Base-by-base conservation (phyloP, 2,329 filamentous ascomycete genomes). In the Cladosporium cucumerinum region DNA sequence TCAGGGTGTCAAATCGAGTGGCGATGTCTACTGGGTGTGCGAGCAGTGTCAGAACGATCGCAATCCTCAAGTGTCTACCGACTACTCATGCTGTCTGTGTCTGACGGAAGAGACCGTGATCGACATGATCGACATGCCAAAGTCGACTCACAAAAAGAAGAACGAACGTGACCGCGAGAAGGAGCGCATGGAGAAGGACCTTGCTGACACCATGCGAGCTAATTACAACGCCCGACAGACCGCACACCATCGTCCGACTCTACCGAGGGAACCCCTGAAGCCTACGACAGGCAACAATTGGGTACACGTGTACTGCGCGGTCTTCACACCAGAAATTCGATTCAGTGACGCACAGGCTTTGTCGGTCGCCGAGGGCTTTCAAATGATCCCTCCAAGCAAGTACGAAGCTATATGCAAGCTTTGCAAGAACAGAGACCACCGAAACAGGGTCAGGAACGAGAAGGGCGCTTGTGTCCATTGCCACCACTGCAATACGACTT, bases 41-140 rank as follows among this genome's bases (percentile, higher is more conserved):
- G 95, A 98, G 78, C 96, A 93, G 86, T 99, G 95, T 78, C 84
- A 88, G 43, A 99, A 99, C 74, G 95, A 99, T 75, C 92, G 93
- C 76, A 94, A 89, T 72, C 93, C 94, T 5, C 88, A 92, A 69
- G 89, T 96, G 52, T 97, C 95, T n/a, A 94, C 96, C 65, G 88
- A 90, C 73, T 98, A 98, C 77, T 91, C 94, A 79, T 99, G 95
- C 77, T 89, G 96, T 58, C 82, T 99, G 36, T 99, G 95, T 74
- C 91, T 95, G 16, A 85, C 97, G 16, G 89, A 92, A 65, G 84
- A 86, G 71, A 96, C 90, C 0, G 88, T 92, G 61, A 88, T 92
- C 69, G 92, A 97, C 67, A 88, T 96, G 70, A 87, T 95, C 68
- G 93, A 96, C 74, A 86, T 89, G 21, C 89, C 93, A 1, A 96